Evolutionary conservation across 2,329 filamentous ascomycete species (phyloP).

Genomic region (Colletotrichum scovillei): DNA sequence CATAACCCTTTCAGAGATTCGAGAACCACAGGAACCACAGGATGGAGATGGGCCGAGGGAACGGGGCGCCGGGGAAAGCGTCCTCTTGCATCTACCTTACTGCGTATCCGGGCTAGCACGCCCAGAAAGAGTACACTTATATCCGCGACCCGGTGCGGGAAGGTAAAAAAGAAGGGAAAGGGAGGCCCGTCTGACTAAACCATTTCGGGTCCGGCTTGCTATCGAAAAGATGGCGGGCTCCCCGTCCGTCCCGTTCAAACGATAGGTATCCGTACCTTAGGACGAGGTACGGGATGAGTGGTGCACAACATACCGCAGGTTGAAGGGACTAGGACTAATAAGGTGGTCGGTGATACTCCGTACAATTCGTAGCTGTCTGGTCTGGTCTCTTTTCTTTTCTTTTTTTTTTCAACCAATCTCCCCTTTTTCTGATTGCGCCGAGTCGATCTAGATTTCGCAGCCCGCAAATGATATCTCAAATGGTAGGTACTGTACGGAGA

Average conservation of each 20-base stretch:
- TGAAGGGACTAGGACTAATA: not conserved
- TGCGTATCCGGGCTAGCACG: not conserved
- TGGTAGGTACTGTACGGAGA: no score
- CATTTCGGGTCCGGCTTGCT: slow-evolving; percentile 24
- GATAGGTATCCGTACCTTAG: not conserved
- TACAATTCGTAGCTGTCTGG: not conserved
- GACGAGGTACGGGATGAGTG: no score
- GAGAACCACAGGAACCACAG: not conserved
- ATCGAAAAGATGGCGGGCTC: slow-evolving; percentile 15
- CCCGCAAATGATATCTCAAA: not conserved
- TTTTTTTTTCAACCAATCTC: not conserved
- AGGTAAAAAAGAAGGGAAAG: slow-evolving; percentile 1
- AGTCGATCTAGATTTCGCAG: not conserved
- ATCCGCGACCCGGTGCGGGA: slow-evolving; percentile 23
- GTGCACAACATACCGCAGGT: not conserved
- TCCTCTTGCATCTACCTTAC: slow-evolving; percentile 2
- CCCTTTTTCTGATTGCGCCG: not conserved
- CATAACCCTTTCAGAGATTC: not conserved
- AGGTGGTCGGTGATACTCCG: no score
- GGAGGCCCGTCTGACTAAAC: slow-evolving; percentile 27
- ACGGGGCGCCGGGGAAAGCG: slow-evolving; percentile 19
- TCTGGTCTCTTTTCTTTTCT: no score
- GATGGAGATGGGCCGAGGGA: not conserved
- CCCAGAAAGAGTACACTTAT: not conserved
- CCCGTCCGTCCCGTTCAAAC: not conserved